phyloP scores from a whole-genome alignment of 1,284 basidiomycete genomes.

The Microstroma glucosiphilum region DNA sequence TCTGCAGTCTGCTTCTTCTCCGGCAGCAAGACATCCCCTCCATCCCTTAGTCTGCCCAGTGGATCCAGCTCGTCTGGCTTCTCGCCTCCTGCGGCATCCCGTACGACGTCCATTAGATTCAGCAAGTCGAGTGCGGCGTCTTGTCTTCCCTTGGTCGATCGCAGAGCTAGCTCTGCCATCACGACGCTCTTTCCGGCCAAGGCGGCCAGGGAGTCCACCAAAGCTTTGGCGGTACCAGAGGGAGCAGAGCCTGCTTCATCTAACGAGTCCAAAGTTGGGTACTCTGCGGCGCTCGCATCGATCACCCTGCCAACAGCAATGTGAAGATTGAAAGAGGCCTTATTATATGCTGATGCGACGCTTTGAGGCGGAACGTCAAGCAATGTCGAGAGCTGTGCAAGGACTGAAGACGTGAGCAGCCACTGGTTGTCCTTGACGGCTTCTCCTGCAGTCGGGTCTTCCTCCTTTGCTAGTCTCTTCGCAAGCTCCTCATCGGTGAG shows the following conservation, averaged over 20 bases:
- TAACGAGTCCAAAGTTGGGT: constrained; percentile 19
- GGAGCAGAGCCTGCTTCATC: constrained; percentile 24
- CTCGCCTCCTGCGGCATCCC: constrained; percentile 4
- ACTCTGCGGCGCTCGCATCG: constrained; percentile 22
- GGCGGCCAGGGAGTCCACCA: constrained; percentile 23
- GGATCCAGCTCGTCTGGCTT: constrained; percentile 38
- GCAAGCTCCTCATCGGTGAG: constrained; percentile 36
- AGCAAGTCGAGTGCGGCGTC: constrained; percentile 44
- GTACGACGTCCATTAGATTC: constrained; percentile 23
- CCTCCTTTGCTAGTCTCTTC: constrained; percentile 32
- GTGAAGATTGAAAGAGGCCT: constrained; percentile 34
- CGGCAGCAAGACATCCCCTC: background rate
- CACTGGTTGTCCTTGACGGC: constrained; percentile 40
- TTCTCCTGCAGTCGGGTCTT: constrained; percentile 24
- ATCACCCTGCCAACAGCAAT: constrained; percentile 28
- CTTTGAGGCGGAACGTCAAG: constrained; percentile 26
- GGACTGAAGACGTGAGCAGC: constrained; percentile 44
- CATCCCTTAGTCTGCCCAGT: constrained; percentile 7
- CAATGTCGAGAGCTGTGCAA: constrained; percentile 37
- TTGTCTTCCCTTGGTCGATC: constrained; percentile 38
- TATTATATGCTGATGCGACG: constrained; percentile 31
- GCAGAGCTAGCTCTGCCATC: constrained; percentile 23
- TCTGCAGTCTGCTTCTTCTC: constrained; percentile 1
- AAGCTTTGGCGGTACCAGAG: constrained; percentile 20
- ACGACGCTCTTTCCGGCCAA: constrained; percentile 17